phyloP scores from a whole-genome alignment of 2,329 filamentous ascomycete species.

The Sphaerulina musiva region DNA sequence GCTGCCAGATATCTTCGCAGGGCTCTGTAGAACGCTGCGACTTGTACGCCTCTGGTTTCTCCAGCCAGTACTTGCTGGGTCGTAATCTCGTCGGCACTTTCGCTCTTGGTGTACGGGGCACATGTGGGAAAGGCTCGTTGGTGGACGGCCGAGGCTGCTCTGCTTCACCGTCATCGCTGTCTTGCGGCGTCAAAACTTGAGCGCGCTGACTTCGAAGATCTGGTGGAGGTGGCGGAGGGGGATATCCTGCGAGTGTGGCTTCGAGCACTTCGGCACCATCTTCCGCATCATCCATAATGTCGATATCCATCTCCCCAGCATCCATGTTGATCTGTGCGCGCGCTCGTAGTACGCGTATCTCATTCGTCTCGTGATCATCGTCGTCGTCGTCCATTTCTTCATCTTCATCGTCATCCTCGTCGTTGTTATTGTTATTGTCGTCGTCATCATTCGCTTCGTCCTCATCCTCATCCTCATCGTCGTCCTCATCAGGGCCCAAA shows the following conservation, averaged over 20 bases:
- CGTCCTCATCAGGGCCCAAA: slow-evolving; percentile 44
- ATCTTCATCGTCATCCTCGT: slow-evolving; percentile 24
- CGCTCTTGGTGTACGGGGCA: slow-evolving; percentile 71
- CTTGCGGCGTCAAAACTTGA: slow-evolving; percentile 27
- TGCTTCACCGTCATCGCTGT: slow-evolving; percentile 37
- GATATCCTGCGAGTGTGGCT: slow-evolving; percentile 69
- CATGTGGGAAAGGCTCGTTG: slow-evolving; percentile 44
- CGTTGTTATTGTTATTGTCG: slow-evolving; percentile 17
- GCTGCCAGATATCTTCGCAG: slow-evolving; percentile 80
- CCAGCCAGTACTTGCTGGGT: slow-evolving; percentile 77
- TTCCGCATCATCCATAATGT: slow-evolving; percentile 44
- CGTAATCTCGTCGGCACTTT: slow-evolving; percentile 46
- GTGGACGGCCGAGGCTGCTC: slow-evolving; percentile 39
- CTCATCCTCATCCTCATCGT: slow-evolving; percentile 39
- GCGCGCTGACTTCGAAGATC: slow-evolving; percentile 31
- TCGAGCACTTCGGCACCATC: slow-evolving; percentile 69
- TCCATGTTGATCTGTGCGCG: slow-evolving; percentile 20
- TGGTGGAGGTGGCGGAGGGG: slow-evolving; percentile 56
- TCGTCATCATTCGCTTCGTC: slow-evolving; percentile 42
- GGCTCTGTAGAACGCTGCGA: slow-evolving; percentile 48
- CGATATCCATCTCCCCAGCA: slow-evolving; percentile 45
- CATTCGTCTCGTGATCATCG: slow-evolving; percentile 42
- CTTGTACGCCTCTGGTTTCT: slow-evolving; percentile 63
- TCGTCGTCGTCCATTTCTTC: slow-evolving; percentile 27
- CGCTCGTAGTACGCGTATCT: slow-evolving; percentile 23